phyloP scores from a whole-genome alignment of 768 basidiomycete species.

The Lenzites betulinus region DNA sequence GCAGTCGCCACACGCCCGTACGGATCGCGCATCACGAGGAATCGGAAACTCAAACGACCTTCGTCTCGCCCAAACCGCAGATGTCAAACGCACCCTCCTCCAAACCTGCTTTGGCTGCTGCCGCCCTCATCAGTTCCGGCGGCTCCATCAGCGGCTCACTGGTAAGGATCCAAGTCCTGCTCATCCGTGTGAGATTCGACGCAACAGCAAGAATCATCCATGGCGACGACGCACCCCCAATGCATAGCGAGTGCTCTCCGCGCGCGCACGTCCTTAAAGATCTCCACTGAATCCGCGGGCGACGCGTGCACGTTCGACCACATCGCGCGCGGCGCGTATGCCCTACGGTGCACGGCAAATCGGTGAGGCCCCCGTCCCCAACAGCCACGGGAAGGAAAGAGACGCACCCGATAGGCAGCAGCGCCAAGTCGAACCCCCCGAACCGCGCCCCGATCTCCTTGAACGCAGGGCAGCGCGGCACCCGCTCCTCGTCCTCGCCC shows the following conservation, averaged over 20 bases:
- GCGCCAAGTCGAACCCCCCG: constrained; percentile 65
- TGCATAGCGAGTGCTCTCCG: constrained; percentile 68
- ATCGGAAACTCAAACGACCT: no score
- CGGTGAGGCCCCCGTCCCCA: no score
- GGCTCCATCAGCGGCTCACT: constrained; percentile 62
- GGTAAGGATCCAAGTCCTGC: constrained; percentile 56
- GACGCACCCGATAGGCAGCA: constrained; percentile 69
- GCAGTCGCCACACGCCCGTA: no score
- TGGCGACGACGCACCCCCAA: constrained; percentile 52
- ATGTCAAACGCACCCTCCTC: constrained; percentile 53
- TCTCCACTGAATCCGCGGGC: constrained; percentile 66
- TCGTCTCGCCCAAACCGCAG: constrained; percentile 64
- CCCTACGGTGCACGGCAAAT: constrained; percentile 47
- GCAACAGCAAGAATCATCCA: no score
- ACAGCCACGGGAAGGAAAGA: constrained; percentile 2
- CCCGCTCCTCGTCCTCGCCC: constrained; percentile 48
- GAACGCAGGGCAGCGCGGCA: constrained; percentile 71
- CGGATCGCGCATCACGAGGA: no score
- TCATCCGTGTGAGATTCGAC: background rate
- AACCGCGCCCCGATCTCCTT: constrained; percentile 64
- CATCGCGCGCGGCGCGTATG: constrained; percentile 55
- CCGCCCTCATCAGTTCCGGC: constrained; percentile 52
- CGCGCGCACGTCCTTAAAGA: constrained; percentile 65
- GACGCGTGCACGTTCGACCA: constrained; percentile 66
- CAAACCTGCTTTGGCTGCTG: constrained; percentile 52